phyloP scores from a whole-genome alignment of 441 rosid species.

The Caryocar brasiliense region DNA sequence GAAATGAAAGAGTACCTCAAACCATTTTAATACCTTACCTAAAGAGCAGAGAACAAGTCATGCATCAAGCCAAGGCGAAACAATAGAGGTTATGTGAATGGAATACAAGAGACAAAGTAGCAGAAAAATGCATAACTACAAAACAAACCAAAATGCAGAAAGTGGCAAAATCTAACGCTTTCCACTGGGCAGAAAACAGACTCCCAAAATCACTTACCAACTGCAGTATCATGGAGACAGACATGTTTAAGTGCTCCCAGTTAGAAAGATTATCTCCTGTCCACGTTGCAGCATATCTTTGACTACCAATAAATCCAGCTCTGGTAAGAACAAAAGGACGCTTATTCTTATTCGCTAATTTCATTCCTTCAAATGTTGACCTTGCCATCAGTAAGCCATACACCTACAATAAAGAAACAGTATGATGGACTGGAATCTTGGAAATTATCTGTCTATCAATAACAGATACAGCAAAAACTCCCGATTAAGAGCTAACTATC shows the following conservation, averaged over 20 bases:
- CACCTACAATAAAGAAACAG: conserved; percentile 37
- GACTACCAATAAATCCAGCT: conserved; percentile 91
- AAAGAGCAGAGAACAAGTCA: too few relatives aligned
- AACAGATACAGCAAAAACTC: neutral
- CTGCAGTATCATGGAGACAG: conserved; percentile 85
- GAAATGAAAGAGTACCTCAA: too few relatives aligned
- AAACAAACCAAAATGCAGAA: neutral
- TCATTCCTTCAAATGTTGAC: conserved; percentile 80
- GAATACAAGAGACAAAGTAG: too few relatives aligned
- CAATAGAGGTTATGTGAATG: too few relatives aligned
- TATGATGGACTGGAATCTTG: neutral
- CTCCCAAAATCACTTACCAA: conserved; percentile 47
- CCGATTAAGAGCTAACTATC: neutral
- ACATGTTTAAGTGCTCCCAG: conserved; percentile 93
- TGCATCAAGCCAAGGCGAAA: too few relatives aligned
- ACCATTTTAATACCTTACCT: too few relatives aligned
- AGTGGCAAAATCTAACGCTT: neutral
- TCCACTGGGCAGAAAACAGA: conserved; percentile 4
- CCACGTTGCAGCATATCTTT: conserved; percentile 93
- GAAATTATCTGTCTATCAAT: conserved; percentile 1
- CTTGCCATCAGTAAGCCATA: conserved; percentile 95
- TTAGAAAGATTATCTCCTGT: conserved; percentile 91
- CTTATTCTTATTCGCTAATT: conserved; percentile 57
- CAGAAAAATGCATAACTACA: neutral
- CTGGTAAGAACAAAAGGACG: conserved; percentile 93